phyloP scores from a whole-genome alignment of 179 eudicot genomes.

The Amaranthus tricolor region DNA sequence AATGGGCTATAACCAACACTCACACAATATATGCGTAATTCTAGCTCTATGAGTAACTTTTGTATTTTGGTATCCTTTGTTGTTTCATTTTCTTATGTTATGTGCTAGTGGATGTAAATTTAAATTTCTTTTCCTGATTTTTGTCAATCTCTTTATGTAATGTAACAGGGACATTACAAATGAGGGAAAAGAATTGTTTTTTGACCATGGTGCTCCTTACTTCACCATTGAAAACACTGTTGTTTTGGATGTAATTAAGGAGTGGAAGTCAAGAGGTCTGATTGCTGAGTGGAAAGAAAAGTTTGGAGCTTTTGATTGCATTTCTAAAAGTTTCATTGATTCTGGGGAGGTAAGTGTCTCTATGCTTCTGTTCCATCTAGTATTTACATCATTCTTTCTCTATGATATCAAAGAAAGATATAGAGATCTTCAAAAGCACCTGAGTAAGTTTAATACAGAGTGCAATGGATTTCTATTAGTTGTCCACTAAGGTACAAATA shows the following conservation, averaged over 20 bases:
- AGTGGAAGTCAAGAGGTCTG: slow-evolving; percentile 82
- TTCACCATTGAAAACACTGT: slow-evolving; percentile 54
- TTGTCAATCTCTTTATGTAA: background rate
- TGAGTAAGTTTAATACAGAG: no score
- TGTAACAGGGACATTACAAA: slow-evolving; percentile 58
- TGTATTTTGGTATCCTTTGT: background rate
- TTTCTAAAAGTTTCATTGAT: slow-evolving; percentile 48
- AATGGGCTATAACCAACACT: no score
- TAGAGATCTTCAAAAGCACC: no score
- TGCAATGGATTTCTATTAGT: no score
- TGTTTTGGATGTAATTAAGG: slow-evolving; percentile 49
- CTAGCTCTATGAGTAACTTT: background rate
- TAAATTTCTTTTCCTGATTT: background rate
- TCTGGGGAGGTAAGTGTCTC: slow-evolving; percentile 50
- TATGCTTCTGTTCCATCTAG: background rate
- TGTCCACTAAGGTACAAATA: no score
- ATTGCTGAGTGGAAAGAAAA: slow-evolving; percentile 86
- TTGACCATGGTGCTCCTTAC: slow-evolving; percentile 95
- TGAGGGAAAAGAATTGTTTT: slow-evolving; percentile 71
- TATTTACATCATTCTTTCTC: background rate
- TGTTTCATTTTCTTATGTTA: background rate
- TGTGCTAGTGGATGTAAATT: background rate
- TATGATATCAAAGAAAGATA: no score
- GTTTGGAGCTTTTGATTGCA: slow-evolving; percentile 68
- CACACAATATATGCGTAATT: no score